Conservation (phyloP, 495 filamentous ascomycete genomes). For the Aspergillus sclerotiicarbonarius region DNA sequence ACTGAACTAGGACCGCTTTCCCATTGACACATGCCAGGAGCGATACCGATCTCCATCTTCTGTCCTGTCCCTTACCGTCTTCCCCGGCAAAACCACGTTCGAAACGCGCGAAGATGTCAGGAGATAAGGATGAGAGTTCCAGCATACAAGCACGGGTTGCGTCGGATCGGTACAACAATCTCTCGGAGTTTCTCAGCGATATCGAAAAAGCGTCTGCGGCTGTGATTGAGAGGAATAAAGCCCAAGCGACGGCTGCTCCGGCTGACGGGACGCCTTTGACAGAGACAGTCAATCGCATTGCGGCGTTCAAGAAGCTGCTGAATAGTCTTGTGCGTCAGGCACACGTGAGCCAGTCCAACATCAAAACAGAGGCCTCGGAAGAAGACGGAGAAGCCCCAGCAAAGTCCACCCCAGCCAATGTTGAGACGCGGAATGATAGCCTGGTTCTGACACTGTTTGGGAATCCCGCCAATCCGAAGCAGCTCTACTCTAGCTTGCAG, state of each 20-base stretch:
- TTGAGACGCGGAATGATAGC: conserved; percentile 43
- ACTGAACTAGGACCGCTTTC: not conserved
- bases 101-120: conserved; percentile 50
- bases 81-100: conserved; percentile 44
- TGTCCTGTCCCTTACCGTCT: conserved; percentile 41
- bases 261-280: conserved; percentile 35
- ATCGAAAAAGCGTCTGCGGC: conserved; percentile 48
- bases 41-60: conserved; percentile 43
- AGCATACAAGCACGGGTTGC: conserved; percentile 43
- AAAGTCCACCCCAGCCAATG: conserved; percentile 21
- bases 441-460: conserved; percentile 67
- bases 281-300: conserved; percentile 40
- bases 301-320: conserved; percentile 49
- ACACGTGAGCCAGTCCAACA: conserved; percentile 33
- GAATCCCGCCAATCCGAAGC: conserved; percentile 66
- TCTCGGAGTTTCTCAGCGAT: conserved; percentile 50
- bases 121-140: conserved; percentile 33
- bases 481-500: conserved; percentile 81
- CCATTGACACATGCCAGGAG: conserved; percentile 34
- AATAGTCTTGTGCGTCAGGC: conserved; percentile 48
- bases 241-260: conserved; percentile 29
- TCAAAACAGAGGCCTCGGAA: conserved; percentile 41
- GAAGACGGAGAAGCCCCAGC: conserved; percentile 37
- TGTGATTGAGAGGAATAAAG: conserved; percentile 44
- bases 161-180: conserved; percentile 40